Evolutionary conservation across 495 filamentous ascomycete species (phyloP).

Genomic region (Pyrenopolyporus hunteri): DNA sequence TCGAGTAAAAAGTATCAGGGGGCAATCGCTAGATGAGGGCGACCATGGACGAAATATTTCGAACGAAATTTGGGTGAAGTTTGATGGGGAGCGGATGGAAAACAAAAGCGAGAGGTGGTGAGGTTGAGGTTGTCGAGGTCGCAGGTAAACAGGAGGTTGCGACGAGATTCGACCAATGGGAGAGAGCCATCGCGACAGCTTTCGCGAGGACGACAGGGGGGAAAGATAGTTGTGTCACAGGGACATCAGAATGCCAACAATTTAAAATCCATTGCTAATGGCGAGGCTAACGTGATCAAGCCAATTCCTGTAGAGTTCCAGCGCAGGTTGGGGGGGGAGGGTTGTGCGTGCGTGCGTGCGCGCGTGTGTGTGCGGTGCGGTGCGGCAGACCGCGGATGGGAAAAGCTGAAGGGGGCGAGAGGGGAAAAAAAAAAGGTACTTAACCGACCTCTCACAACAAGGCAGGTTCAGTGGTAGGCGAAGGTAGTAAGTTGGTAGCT

Average conservation of each 20-base stretch:
- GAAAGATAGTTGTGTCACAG: slow-evolving; percentile 38
- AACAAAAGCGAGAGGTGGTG: slow-evolving; percentile 27
- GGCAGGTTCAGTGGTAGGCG: too few relatives aligned
- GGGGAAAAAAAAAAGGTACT: slow-evolving; percentile 5
- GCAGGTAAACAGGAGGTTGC: slow-evolving; percentile 42
- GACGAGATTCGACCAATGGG: slow-evolving; percentile 31
- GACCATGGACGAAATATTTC: slow-evolving; percentile 9
- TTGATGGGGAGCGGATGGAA: slow-evolving; percentile 41
- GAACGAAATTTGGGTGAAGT: slow-evolving; percentile 13
- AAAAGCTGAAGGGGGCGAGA: slow-evolving; percentile 19
- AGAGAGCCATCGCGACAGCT: slow-evolving; percentile 34
- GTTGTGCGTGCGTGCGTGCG: background rate
- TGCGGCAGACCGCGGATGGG: slow-evolving; percentile 29
- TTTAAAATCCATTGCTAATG: slow-evolving; percentile 41
- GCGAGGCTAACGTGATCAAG: slow-evolving; percentile 38
- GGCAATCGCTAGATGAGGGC: slow-evolving; percentile 25
- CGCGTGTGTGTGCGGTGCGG: slow-evolving; percentile 13
- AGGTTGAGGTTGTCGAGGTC: slow-evolving; percentile 37
- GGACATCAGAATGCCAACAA: slow-evolving; percentile 35
- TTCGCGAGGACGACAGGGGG: slow-evolving; percentile 24
- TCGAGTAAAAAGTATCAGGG: slow-evolving; percentile 2
- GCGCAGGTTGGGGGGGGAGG: slow-evolving; percentile 14
- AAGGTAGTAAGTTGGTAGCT: background rate
- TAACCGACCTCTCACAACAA: background rate
- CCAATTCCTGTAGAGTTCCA: slow-evolving; percentile 35